Evolutionary conservation across 2,329 filamentous ascomycete genomes (phyloP).

Genomic region (Metarhizium anisopliae): DNA sequence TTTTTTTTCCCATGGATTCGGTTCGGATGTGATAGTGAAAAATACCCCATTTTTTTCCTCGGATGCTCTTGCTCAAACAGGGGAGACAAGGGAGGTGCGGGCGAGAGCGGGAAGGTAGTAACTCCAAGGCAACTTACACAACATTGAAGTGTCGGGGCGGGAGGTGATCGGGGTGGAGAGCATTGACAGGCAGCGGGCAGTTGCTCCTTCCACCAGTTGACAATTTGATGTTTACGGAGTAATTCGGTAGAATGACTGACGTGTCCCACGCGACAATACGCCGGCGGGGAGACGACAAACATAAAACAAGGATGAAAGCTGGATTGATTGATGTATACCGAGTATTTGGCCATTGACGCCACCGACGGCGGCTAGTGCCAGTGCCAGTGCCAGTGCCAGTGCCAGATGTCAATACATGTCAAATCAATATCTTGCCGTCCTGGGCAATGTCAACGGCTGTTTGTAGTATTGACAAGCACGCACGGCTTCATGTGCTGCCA

Average conservation of each 20-base stretch:
- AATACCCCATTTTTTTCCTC: neutral
- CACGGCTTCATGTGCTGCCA: neutral
- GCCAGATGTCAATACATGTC: too few relatives aligned
- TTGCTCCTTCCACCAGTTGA: constrained; percentile 2
- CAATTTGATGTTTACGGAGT: too few relatives aligned
- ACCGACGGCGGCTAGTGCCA: too few relatives aligned
- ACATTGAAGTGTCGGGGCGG: neutral
- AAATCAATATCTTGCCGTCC: too few relatives aligned
- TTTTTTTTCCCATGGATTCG: neutral
- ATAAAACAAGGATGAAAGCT: neutral
- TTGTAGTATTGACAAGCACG: too few relatives aligned
- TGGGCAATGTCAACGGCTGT: too few relatives aligned
- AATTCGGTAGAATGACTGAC: neutral
- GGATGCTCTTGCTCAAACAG: neutral
- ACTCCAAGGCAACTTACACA: neutral
- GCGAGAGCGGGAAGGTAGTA: neutral
- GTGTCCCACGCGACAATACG: neutral
- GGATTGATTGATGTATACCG: too few relatives aligned
- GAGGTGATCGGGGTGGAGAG: neutral
- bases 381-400: too few relatives aligned
- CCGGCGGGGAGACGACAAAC: neutral
- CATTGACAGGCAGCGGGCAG: neutral
- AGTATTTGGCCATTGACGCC: too few relatives aligned
- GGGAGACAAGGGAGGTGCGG: neutral
- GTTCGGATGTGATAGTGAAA: neutral